Evolutionary conservation across 169 alveolate species (phyloP).

Genomic region (Plasmodium cynomolgi): DNA sequence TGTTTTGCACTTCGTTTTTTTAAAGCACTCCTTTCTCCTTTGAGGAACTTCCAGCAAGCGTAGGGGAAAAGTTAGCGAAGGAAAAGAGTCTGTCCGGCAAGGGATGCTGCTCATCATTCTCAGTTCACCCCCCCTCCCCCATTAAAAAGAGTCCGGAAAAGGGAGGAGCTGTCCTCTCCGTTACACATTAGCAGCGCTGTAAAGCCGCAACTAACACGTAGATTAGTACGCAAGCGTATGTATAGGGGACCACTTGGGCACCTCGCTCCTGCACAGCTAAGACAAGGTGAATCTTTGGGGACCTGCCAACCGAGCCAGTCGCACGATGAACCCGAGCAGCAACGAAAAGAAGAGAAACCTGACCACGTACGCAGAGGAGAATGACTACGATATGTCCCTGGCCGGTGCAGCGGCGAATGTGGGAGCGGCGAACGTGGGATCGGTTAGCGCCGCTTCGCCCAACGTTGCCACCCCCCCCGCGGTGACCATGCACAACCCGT

Average conservation of each 20-base stretch:
- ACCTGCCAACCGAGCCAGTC: neutral
- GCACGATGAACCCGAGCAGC: slow-evolving; percentile 23
- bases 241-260: neutral
- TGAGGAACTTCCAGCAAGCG: neutral
- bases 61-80: neutral
- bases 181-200: neutral
- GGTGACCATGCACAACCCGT: neutral
- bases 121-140: neutral
- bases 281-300: neutral
- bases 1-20: neutral
- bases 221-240: neutral
- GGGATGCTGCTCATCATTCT: neutral
- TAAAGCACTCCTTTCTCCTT: neutral
- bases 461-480: neutral
- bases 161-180: neutral
- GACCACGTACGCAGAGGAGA: neutral
- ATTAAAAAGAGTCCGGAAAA: neutral
- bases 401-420: neutral
- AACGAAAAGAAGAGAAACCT: slow-evolving; percentile 45
- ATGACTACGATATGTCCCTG: neutral
- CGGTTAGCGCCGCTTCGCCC: neutral
- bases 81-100: neutral
- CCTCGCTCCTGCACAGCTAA: neutral
- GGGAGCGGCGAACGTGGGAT: neutral
- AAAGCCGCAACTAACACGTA: neutral